A percentile compares a stretch with the other conserved stretches of the same genome.
Conservation (phyloP, 164 flowering plant species). For the Tinospora cordifolia region DNA sequence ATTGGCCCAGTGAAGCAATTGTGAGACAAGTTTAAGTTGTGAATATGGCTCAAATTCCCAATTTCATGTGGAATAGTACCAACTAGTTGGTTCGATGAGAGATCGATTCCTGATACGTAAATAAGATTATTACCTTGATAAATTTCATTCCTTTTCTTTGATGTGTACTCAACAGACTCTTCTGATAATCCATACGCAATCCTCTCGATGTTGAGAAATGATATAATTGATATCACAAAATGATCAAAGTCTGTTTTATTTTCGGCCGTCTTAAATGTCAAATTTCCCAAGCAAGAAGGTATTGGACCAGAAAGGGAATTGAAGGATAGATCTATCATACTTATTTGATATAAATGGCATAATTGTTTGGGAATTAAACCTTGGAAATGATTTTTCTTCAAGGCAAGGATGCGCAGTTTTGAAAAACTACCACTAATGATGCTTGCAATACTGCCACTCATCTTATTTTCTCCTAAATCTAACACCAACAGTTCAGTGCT, state of each 20-base stretch:
- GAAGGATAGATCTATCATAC: slow-evolving; percentile 16
- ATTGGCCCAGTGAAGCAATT: slow-evolving; percentile 17
- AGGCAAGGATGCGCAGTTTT: neutral
- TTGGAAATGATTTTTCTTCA: slow-evolving; percentile 6
- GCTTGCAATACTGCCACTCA: slow-evolving; percentile 15
- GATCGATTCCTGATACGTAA: slow-evolving; percentile 21
- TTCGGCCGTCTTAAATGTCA: neutral
- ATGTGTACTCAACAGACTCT: slow-evolving; percentile 10
- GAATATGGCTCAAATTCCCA: slow-evolving; percentile 3
- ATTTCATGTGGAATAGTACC: neutral
- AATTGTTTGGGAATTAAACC: slow-evolving; percentile 9
- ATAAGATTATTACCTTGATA: slow-evolving; percentile 3
- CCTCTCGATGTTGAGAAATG: too few species aligned
- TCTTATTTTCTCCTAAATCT: slow-evolving; percentile 4
- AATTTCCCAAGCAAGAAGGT: slow-evolving; percentile 6
- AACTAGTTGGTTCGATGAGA: slow-evolving; percentile 16
- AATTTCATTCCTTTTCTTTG: slow-evolving; percentile 6
- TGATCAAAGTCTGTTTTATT: neutral
- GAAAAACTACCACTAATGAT: neutral
- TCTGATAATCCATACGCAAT: too few species aligned
- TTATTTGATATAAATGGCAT: slow-evolving; percentile 2
- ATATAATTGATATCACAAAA: too few species aligned
- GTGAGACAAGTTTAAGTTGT: slow-evolving; percentile 16
- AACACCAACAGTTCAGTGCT: neutral
- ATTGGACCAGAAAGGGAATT: slow-evolving; percentile 14